Evolutionary conservation across 208 protist species (phyloP).

Genomic region (Crithidia sp.): DNA sequence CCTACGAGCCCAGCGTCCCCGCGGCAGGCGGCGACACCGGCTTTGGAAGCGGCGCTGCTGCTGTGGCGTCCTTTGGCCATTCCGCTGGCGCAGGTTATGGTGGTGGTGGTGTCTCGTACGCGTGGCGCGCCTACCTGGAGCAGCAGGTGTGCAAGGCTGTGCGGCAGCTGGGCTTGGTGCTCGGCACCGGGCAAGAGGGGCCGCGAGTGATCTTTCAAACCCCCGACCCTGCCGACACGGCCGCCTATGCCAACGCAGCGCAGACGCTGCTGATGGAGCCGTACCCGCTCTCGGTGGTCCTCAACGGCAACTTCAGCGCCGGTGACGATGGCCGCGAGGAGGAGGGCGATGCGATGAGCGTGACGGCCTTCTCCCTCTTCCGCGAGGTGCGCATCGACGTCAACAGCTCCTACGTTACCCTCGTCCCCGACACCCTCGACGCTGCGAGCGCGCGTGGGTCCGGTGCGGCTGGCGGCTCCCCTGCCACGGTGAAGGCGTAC

Average conservation of each 20-base stretch:
- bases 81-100: not conserved
- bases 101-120: constrained; percentile 13
- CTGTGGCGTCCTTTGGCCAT: not conserved
- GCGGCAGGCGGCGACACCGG: not conserved
- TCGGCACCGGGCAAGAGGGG: constrained; percentile 2
- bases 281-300: constrained; percentile 43
- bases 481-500: constrained; percentile 39
- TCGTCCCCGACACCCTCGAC: constrained; percentile 37
- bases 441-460: constrained; percentile 1
- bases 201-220: constrained; percentile 23
- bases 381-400: constrained; percentile 47
- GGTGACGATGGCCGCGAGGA: constrained; percentile 54
- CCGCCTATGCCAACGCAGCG: constrained; percentile 16
- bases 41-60: not conserved
- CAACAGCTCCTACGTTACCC: constrained; percentile 40
- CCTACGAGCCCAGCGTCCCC: constrained; percentile 48
- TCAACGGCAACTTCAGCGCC: constrained; percentile 49
- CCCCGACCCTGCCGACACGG: constrained; percentile 7
- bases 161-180: constrained; percentile 37
- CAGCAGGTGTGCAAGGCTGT: constrained; percentile 38
- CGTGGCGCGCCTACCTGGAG: constrained; percentile 43
- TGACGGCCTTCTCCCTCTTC: constrained; percentile 37
- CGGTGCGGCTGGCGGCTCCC: not conserved
- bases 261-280: constrained; percentile 50
- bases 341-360: constrained; percentile 21